phyloP scores from a whole-genome alignment of 2,329 filamentous ascomycete species.

The Xylaria digitata region DNA sequence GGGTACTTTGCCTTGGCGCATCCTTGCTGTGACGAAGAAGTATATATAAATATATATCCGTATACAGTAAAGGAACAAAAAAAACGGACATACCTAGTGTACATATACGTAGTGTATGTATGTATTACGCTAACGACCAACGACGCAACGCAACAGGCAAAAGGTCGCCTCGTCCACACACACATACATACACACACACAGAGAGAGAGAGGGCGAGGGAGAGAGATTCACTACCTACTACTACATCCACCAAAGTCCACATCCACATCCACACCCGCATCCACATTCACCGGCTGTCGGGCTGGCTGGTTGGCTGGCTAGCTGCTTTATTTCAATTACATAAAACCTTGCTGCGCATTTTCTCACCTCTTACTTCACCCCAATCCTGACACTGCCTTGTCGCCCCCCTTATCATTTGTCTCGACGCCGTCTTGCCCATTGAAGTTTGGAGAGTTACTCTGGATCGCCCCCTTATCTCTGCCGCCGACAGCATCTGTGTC shows the following conservation, averaged over 20 bases:
- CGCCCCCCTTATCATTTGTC: constrained; percentile 43
- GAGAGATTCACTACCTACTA: not conserved
- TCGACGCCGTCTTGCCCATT: constrained; percentile 47
- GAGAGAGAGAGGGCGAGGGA: no score
- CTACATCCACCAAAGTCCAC: constrained; percentile 1
- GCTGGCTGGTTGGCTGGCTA: constrained; percentile 1
- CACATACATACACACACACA: constrained; percentile 2
- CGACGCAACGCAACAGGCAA: constrained; percentile 11
- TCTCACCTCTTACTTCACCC: constrained; percentile 56
- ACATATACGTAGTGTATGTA: not conserved
- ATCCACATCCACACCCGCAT: not conserved
- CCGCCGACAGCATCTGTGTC: constrained; percentile 36
- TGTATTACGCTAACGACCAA: not conserved
- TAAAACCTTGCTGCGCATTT: constrained; percentile 58
- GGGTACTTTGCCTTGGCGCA: not conserved
- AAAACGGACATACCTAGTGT: constrained; percentile 1
- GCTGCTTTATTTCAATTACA: constrained; percentile 56
- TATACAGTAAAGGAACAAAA: constrained; percentile 13
- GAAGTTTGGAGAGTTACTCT: constrained; percentile 51
- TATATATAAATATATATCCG: not conserved
- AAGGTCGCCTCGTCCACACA: constrained; percentile 12
- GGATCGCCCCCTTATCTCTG: constrained; percentile 52
- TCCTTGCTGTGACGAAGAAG: not conserved
- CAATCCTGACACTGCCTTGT: constrained; percentile 44
- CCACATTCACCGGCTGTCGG: not conserved